Evolutionary conservation across 1,284 basidiomycete species (phyloP).

Genomic region (Ganoderma sp.): DNA sequence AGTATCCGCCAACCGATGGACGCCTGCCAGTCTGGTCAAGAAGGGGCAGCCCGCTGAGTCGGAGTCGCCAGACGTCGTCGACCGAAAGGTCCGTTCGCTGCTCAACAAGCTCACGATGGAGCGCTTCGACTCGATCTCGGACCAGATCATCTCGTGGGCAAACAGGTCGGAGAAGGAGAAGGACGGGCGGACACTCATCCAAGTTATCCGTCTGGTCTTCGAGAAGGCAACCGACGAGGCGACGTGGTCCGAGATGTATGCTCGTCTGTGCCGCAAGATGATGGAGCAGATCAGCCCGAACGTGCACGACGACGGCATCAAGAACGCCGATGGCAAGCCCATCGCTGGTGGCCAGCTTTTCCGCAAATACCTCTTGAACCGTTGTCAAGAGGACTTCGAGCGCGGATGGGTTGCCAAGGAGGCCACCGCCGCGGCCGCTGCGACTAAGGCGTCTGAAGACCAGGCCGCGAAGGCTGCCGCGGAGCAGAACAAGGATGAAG

Average conservation of each 20-base stretch:
- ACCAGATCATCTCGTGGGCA: constrained; percentile 72
- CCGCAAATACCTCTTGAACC: constrained; percentile 71
- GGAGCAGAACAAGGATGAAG: constrained; percentile 58
- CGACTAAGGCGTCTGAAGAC: constrained; percentile 52
- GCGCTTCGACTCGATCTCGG: constrained; percentile 87
- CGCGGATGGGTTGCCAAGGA: constrained; percentile 51
- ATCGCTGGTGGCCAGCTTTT: constrained; percentile 91
- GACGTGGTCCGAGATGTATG: constrained; percentile 43
- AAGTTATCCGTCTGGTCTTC: constrained; percentile 94
- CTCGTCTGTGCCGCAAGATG: constrained; percentile 89
- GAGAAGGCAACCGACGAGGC: constrained; percentile 82
- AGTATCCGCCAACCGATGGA: constrained; percentile 86
- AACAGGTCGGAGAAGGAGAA: constrained; percentile 93
- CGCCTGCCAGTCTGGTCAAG: constrained; percentile 45
- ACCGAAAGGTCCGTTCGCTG: constrained; percentile 90
- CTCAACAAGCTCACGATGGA: constrained; percentile 98
- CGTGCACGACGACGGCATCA: constrained; percentile 87
- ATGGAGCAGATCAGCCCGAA: constrained; percentile 69
- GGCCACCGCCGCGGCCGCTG: constrained; percentile 40
- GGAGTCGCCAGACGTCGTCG: constrained; percentile 83
- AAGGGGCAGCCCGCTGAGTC: constrained; percentile 51
- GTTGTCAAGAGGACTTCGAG: constrained; percentile 57
- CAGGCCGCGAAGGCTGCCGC: constrained; percentile 65
- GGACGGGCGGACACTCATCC: constrained; percentile 91
- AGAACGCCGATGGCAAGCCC: constrained; percentile 78